Percentiles rank a stretch among this genome's conserved stretches.
Conservation (phyloP, 2,329 filamentous ascomycete genomes). For the Alternaria atra region DNA sequence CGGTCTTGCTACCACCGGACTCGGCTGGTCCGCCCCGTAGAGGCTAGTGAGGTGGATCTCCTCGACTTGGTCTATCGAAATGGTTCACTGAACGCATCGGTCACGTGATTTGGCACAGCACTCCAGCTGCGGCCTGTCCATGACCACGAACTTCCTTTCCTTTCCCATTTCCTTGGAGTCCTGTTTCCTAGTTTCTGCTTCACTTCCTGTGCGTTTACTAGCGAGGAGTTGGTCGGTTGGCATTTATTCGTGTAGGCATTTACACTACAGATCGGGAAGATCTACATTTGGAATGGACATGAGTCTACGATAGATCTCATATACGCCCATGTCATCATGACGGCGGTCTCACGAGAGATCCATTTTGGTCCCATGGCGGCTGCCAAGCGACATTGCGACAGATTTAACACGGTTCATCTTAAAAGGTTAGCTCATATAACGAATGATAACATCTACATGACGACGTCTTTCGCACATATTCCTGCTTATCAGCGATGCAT, state of each 20-base stretch:
- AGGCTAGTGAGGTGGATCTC: constrained; percentile 40
- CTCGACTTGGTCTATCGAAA: constrained; percentile 12
- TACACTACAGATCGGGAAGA: constrained; percentile 24
- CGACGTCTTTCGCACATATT: background rate
- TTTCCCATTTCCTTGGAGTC: constrained; percentile 16
- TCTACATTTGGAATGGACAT: constrained; percentile 16
- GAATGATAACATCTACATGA: constrained; percentile 8
- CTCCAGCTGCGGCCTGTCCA: background rate
- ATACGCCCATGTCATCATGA: constrained; percentile 1
- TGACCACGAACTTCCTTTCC: constrained; percentile 5
- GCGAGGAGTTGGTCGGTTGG: constrained; percentile 37
- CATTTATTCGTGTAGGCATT: constrained; percentile 27
- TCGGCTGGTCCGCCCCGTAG: constrained; percentile 49
- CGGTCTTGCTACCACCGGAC: constrained; percentile 39
- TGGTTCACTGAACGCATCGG: constrained; percentile 16
- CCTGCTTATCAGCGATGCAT: background rate
- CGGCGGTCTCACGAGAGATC: constrained; percentile 4
- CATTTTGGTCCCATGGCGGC: constrained; percentile 3
- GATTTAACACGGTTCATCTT: background rate
- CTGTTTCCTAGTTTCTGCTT: constrained; percentile 7
- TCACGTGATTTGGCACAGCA: background rate
- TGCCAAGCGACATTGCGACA: background rate
- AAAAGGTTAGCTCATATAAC: constrained; percentile 4
- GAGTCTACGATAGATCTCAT: constrained; percentile 16
- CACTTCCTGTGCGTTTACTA: constrained; percentile 19